Evolutionary conservation across 2,329 filamentous ascomycete species (phyloP).

Genomic region (Fusarium oxysporum): DNA sequence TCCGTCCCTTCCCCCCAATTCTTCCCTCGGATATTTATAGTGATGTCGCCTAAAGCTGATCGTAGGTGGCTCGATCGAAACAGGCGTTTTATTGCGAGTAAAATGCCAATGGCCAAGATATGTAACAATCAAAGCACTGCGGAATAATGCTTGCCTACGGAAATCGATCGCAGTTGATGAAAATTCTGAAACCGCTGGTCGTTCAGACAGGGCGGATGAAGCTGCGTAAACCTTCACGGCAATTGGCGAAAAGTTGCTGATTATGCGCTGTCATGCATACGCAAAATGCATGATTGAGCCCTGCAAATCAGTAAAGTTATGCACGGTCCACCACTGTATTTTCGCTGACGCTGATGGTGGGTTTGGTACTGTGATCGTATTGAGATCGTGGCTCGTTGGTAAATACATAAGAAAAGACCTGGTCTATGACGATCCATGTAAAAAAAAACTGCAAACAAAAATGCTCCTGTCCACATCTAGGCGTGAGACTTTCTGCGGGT

Average conservation of each 20-base stretch:
- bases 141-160: fast-evolving
- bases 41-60: not conserved
- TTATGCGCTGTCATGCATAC: not conserved
- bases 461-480: not conserved
- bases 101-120: not conserved
- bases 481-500: slow-evolving; percentile 31
- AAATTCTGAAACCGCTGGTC: not conserved
- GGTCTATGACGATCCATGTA: not conserved
- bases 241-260: slow-evolving; percentile 1
- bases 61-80: not conserved
- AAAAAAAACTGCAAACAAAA: not conserved
- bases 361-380: not conserved
- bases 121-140: not conserved
- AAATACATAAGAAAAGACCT: slow-evolving; percentile 1
- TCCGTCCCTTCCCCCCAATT: fast-evolving
- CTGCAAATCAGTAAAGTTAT: not conserved
- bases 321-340: not conserved
- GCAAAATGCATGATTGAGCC: slow-evolving; percentile 1
- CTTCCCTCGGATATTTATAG: not conserved
- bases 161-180: not conserved
- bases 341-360: not conserved
- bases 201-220: not conserved
- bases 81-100: fast-evolving
- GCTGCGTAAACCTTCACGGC: not conserved
- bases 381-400: not conserved